Evolutionary conservation across 1,139 yeast genomes (phyloP), one percentile per base, ranked within the genome.

Genomic region (Ogataea hybrid): DNA sequence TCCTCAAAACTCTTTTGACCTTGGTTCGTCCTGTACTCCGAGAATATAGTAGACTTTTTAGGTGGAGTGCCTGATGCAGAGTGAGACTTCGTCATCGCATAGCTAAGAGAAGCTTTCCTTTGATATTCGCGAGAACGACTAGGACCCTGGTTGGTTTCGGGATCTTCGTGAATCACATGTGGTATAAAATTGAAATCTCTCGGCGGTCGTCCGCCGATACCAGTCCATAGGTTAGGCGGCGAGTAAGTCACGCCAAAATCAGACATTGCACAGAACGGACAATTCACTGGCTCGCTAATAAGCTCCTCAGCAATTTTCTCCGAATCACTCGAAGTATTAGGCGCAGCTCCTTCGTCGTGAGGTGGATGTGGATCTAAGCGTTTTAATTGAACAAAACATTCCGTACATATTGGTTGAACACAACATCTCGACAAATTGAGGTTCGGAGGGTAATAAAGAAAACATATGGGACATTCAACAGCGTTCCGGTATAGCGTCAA

Each of bases 281-380:
- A 92, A 53, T 78, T 77, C 2, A 96, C 92, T 0, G 94, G 84
- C 57, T 89, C 97, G 9, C 95, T 82, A 3, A 86, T 83, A 46
- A 89, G 69, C 28, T 81, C 71, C 42, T 81, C 80, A 14, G 88
- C 85, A 44, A 63, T 67, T 43, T 61, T 61, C 40, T 62, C 61
- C 23, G 54, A 58, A 27, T 63, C 38, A 2, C 42, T 17, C 61
- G 59, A 60, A 12, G 61, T 51, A 15, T 57, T 47, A 1, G 64
- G 53, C 28, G 65, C 62, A 28, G 63, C 53, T 38, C 56, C 62
- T 40, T 64, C 69, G 48, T 84, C 94, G 59, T 87, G 95, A 0
- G 97, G 96, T 28, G 90, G 87, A 63, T 90, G 97, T 0, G 98
- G 97, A n/a, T 88, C 95, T 21, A 84, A 71, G 46, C 98, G 74